These are phyloP conservation scores for Sonneratia caseolaris DNA, from an alignment of 345 rosid species.

Conservation along the genomic window DNA sequence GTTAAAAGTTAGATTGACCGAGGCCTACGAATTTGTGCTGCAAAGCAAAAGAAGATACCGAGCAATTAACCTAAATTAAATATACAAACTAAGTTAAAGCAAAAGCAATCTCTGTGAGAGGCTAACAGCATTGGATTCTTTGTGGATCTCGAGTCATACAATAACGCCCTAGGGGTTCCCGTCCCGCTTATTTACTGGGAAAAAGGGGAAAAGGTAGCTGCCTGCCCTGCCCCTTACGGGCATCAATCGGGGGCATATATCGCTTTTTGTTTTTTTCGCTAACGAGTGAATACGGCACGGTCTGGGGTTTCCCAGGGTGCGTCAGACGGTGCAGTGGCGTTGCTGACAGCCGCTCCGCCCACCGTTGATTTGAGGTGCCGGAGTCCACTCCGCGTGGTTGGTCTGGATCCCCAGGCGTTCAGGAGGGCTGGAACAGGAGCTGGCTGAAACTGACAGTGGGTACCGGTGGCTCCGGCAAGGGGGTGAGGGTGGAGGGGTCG, in stretches of 20 bases:
- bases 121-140: constrained; percentile 1
- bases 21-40: no score
- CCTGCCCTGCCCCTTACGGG: no score
- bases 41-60: no score
- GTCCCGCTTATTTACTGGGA: background rate
- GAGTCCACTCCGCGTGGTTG: background rate
- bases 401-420: background rate
- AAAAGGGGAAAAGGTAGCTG: background rate
- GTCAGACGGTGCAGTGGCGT: background rate
- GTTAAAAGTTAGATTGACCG: no score
- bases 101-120: no score
- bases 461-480: constrained; percentile 1
- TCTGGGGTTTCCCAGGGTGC: background rate
- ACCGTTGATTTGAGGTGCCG: background rate
- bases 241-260: background rate
- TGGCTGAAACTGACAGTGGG: background rate
- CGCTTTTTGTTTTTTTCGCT: background rate
- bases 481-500: constrained; percentile 3
- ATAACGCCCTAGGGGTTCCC: background rate
- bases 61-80: no score
- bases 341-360: background rate
- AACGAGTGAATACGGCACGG: background rate
- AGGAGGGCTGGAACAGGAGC: background rate
- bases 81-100: no score
- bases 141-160: background rate